Evolutionary conservation across 164 flowering plant species (phyloP).

Genomic region (Amborella trichopoda): DNA sequence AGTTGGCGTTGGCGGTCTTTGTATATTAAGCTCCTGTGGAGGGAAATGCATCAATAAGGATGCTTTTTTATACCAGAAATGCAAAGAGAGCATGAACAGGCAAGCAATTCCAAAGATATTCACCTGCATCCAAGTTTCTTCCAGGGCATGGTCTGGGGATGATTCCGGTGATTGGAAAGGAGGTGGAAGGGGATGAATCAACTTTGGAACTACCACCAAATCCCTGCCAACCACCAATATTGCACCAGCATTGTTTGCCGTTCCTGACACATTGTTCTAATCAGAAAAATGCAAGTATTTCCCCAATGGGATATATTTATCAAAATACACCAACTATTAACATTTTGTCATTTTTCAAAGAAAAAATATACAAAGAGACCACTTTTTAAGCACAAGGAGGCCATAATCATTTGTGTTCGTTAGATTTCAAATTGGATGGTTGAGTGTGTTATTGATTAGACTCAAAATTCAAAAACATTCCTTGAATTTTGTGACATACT

Average conservation of each 20-base stretch:
- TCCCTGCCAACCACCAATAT: slow-evolving; percentile 92
- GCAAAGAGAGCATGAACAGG: not conserved
- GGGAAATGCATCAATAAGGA: not conserved
- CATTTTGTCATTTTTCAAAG: too few relatives aligned
- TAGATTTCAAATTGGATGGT: too few relatives aligned
- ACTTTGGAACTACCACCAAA: slow-evolving; percentile 84
- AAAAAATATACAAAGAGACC: too few relatives aligned
- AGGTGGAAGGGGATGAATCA: slow-evolving; percentile 98
- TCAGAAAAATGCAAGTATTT: not conserved
- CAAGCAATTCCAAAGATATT: not conserved
- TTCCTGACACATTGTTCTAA: slow-evolving; percentile 34
- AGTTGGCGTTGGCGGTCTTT: slow-evolving; percentile 97
- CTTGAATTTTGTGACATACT: too few relatives aligned
- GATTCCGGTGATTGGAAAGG: slow-evolving; percentile 91
- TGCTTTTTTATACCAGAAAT: not conserved
- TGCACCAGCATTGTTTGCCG: slow-evolving; percentile 97
- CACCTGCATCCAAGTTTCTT: slow-evolving; percentile 98
- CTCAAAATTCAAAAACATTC: too few relatives aligned
- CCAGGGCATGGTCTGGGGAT: slow-evolving; percentile 68
- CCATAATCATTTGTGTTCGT: too few relatives aligned
- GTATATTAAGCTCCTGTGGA: slow-evolving; percentile 83
- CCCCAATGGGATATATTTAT: not conserved
- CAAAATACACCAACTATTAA: slow-evolving; percentile 1
- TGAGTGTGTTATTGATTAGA: too few relatives aligned
- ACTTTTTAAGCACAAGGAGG: too few relatives aligned